Evolutionary conservation across 345 rosid genomes (phyloP).

Genomic region (Aethionema arabicum): DNA sequence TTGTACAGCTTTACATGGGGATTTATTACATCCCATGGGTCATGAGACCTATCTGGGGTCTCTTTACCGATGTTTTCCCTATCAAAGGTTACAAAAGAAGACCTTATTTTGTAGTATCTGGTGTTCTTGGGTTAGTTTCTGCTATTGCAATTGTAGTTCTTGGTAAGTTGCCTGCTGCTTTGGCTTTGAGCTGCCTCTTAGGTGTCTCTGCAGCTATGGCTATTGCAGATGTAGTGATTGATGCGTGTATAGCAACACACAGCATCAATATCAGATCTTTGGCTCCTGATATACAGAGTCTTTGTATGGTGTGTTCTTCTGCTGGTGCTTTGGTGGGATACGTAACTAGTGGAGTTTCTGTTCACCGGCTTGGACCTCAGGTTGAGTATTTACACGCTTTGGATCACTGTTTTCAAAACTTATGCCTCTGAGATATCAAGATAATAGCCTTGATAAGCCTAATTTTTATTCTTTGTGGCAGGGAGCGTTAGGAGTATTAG

Average conservation of each 20-base stretch:
- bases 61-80: slow-evolving; percentile 72
- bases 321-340: slow-evolving; percentile 76
- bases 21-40: slow-evolving; percentile 78
- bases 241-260: slow-evolving; percentile 80
- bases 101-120: slow-evolving; percentile 71
- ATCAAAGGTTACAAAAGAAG: slow-evolving; percentile 63
- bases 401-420: not conserved
- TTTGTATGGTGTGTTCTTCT: slow-evolving; percentile 75
- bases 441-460: not conserved
- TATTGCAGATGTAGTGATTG: slow-evolving; percentile 79
- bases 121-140: slow-evolving; percentile 56
- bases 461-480: slow-evolving; percentile 30
- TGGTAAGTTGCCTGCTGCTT: slow-evolving; percentile 48
- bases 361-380: slow-evolving; percentile 75
- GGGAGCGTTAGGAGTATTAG: slow-evolving; percentile 68
- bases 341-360: slow-evolving; percentile 67
- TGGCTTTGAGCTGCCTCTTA: slow-evolving; percentile 59
- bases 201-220: slow-evolving; percentile 75
- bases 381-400: slow-evolving; percentile 26
- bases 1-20: slow-evolving; percentile 69
- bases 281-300: slow-evolving; percentile 84
- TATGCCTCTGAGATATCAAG: slow-evolving; percentile 1
- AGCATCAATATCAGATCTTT: slow-evolving; percentile 55
- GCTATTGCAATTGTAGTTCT: slow-evolving; percentile 50
- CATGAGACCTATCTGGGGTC: slow-evolving; percentile 81